Base-by-base conservation (phyloP, 192 early-diverging fungal genomes). In the Podila verticillata region DNA sequence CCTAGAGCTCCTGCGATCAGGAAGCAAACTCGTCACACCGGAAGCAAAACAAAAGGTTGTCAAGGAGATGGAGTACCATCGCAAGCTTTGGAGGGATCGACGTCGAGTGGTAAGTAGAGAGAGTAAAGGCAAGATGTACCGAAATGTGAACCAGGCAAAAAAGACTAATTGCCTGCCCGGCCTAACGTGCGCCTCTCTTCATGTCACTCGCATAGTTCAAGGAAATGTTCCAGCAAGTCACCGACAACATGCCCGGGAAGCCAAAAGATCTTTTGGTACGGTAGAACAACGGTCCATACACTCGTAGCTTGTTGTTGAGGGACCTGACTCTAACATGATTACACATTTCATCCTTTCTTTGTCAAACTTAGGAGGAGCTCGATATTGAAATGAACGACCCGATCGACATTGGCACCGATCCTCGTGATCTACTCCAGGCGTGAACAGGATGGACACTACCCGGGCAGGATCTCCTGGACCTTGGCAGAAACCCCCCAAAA, bases 11-110 rank as follows among this genome's bases (percentile, higher is more conserved):
- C 51, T 87, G 35, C 61, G 69, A 24, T 66, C 83, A 17, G 84
- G 81, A 22, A 68, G 80, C 10, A 49, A 66, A 34, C 68, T 83
- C 17, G 62, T 85, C 15, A 70, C 81, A 7, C 44, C 35, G 2
- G 86, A 86, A 58, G 81, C 84, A 48, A 81, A 71, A 47, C 64
- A 72, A 58, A 61, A 35, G 24, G 82, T 84, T n/a, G 66, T 64
- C 34, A 73, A 61, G 12, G 66, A 73, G 12, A 72, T 80, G 70
- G 85, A 84, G 34, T 60, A 35, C 12, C 66, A 82, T 66, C 70
- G 80, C 26, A 84, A 75, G 60, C 48, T 84, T 12, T 88, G 83
- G 85, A 66, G 36, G 39, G 47, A 81, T 47, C 74, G 81, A 71
- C 77, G 77, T 29, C 82, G 67, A 61, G 29, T 84, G 73, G 82